Evolutionary conservation across 176 grass and related monocot species (phyloP).

Genomic region (Avena insularis): DNA sequence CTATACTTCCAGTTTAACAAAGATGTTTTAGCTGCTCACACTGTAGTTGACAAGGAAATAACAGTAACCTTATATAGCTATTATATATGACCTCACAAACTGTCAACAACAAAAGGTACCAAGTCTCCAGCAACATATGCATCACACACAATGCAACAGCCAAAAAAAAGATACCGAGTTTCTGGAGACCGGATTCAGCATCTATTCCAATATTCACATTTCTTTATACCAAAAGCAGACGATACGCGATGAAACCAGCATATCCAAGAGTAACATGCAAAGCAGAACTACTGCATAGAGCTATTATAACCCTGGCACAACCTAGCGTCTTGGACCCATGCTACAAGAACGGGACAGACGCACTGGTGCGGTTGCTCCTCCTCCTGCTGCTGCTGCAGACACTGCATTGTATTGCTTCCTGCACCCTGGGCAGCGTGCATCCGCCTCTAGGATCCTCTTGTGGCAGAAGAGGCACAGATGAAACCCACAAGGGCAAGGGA

Average conservation of each 20-base stretch:
- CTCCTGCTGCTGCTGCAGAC: conserved; percentile 26
- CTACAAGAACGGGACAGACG: conserved; percentile 79
- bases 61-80: conserved; percentile 51
- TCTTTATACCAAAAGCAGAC: conserved; percentile 62
- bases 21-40: conserved; percentile 2
- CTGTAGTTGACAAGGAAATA: conserved; percentile 20
- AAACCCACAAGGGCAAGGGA: conserved; percentile 88
- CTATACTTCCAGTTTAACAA: neutral
- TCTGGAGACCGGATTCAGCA: conserved; percentile 50
- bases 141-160: conserved; percentile 51
- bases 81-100: conserved; percentile 56
- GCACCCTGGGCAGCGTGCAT: conserved; percentile 92
- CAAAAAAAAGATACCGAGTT: conserved; percentile 26
- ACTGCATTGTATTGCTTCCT: conserved; percentile 80
- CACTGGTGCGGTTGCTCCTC: conserved; percentile 23
- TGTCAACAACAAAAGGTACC: conserved; percentile 48
- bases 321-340: conserved; percentile 84
- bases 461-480: conserved; percentile 94
- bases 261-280: conserved; percentile 46
- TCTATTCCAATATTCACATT: conserved; percentile 82
- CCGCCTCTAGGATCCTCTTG: conserved; percentile 85
- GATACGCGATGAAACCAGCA: conserved; percentile 43
- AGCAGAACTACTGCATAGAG: conserved; percentile 43
- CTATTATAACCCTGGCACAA: conserved; percentile 36
- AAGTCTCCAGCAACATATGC: conserved; percentile 64